A percentile compares a stretch with the other conserved stretches of the same genome.
phyloP scores from a whole-genome alignment of 805 yeast species.

The Kuraishia ogatae region DNA sequence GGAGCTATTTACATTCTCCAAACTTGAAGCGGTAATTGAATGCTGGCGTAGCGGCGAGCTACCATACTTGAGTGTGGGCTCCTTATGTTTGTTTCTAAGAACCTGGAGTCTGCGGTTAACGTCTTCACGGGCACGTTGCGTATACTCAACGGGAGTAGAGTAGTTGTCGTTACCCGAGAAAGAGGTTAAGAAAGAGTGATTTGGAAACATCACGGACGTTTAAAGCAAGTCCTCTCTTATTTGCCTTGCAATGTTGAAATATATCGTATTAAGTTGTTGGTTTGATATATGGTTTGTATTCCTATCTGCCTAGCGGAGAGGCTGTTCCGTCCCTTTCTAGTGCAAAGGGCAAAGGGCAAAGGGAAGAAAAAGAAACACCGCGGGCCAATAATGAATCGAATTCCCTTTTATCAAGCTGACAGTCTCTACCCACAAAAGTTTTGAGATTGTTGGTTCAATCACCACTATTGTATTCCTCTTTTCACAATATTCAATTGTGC shows the following conservation, averaged over 20 bases:
- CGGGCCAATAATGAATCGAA: neutral
- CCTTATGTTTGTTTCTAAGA: slow-evolving; percentile 71
- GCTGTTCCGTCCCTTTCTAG: neutral
- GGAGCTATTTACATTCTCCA: neutral
- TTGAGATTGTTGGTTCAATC: too few relatives aligned
- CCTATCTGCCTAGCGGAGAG: neutral
- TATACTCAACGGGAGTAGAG: slow-evolving; percentile 23
- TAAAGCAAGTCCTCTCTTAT: neutral
- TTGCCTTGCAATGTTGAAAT: neutral
- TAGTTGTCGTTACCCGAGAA: slow-evolving; percentile 9
- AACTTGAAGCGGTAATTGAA: slow-evolving; percentile 1
- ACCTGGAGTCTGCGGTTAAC: slow-evolving; percentile 10
- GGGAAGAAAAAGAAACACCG: neutral
- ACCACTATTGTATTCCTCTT: neutral
- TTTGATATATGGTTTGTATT: neutral
- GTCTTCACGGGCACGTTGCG: slow-evolving; percentile 22
- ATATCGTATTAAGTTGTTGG: neutral
- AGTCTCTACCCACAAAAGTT: neutral
- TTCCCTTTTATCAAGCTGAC: neutral
- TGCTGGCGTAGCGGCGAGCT: slow-evolving; percentile 3
- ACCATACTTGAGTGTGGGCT: slow-evolving; percentile 1
- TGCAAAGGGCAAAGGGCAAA: neutral
- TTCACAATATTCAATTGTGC: neutral
- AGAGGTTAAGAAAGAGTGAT: neutral
- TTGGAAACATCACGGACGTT: neutral